Conservation (phyloP, 306 rosid genomes). For the Lathyrus tuberosus region DNA sequence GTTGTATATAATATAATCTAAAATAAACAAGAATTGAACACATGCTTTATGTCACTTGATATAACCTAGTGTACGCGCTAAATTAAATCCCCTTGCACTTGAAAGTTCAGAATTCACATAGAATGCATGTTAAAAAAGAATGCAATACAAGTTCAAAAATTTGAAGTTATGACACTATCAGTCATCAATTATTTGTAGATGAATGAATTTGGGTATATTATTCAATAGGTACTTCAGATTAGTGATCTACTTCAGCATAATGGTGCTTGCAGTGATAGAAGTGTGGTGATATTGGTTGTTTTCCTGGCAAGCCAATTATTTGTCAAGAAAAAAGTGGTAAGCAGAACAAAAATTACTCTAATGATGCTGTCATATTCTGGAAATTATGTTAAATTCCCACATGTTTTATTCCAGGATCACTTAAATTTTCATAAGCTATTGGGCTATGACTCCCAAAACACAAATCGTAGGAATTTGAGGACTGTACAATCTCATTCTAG, state of each 20-base stretch:
- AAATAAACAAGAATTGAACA: neutral
- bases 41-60: slow-evolving; percentile 14
- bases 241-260: slow-evolving; percentile 85
- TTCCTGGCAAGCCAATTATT: slow-evolving; percentile 87
- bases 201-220: slow-evolving; percentile 1
- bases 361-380: slow-evolving; percentile 11
- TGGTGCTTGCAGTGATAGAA: slow-evolving; percentile 72
- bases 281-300: slow-evolving; percentile 87
- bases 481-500: slow-evolving; percentile 45
- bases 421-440: slow-evolving; percentile 86
- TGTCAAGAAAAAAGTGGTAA: slow-evolving; percentile 87
- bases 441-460: slow-evolving; percentile 62
- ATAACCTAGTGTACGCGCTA: neutral
- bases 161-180: neutral
- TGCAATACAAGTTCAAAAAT: neutral
- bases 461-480: slow-evolving; percentile 50
- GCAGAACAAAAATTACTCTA: slow-evolving; percentile 13
- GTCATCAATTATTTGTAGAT: neutral
- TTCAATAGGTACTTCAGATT: slow-evolving; percentile 76
- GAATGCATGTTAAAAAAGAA: neutral
- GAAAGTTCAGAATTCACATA: neutral
- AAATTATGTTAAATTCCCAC: slow-evolving; percentile 9
- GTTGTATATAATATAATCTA: neutral
- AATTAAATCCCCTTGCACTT: neutral
- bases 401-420: slow-evolving; percentile 54